Evolutionary conservation across 805 yeast species (phyloP).

Genomic region (Saccharomyces mikatae): DNA sequence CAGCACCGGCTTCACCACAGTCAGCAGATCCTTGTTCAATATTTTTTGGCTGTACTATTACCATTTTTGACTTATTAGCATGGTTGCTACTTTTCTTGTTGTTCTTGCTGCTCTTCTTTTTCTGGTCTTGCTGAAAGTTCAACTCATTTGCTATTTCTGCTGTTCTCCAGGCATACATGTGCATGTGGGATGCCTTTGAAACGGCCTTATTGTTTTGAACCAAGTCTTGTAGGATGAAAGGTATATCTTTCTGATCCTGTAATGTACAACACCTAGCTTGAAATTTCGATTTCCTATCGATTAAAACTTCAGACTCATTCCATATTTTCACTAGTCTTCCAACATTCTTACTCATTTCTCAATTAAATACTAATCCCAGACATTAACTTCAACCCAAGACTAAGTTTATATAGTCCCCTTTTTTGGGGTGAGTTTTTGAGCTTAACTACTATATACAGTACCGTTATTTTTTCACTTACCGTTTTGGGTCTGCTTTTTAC

Average conservation of each 20-base stretch:
- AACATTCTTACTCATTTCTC: constrained; percentile 2
- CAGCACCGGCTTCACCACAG: constrained; percentile 72
- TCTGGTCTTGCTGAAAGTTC: background rate
- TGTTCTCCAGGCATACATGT: constrained; percentile 68
- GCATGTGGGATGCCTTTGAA: constrained; percentile 58
- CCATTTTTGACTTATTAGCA: background rate
- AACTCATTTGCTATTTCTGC: constrained; percentile 21
- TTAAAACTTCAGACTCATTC: constrained; percentile 35
- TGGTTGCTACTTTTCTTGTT: constrained; percentile 3
- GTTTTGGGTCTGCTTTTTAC: background rate
- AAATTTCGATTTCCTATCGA: constrained; percentile 55
- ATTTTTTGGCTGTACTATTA: constrained; percentile 4
- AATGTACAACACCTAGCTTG: constrained; percentile 51
- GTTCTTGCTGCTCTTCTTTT: constrained; percentile 5
- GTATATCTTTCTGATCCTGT: constrained; percentile 35
- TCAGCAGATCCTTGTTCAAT: constrained; percentile 55
- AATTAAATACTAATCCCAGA: background rate
- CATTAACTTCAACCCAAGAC: background rate
- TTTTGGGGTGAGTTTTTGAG: background rate
- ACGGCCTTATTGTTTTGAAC: constrained; percentile 39
- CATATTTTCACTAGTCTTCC: constrained; percentile 20
- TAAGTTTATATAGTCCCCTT: background rate
- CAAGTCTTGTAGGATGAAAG: constrained; percentile 36
- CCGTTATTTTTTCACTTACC: background rate
- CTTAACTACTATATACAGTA: background rate